Conservation (phyloP, 2,329 filamentous ascomycete genomes). For the Arthrobotrys musiformis region DNA sequence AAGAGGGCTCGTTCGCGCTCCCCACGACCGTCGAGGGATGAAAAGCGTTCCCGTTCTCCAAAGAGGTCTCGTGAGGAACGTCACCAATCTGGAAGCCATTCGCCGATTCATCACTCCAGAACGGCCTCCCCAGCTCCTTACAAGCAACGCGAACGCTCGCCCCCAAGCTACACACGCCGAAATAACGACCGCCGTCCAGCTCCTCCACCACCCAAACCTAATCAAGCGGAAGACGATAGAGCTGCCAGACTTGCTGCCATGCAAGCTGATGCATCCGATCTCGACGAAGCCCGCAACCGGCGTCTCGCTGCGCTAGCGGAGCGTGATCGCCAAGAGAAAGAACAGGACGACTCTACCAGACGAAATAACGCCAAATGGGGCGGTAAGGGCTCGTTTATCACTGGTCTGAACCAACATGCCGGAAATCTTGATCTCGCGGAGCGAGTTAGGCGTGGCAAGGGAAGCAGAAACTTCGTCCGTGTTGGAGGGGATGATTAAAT, state of each 20-base stretch:
- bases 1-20: neutral
- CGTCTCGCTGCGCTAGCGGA: conserved; percentile 75
- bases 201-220: conserved; percentile 26
- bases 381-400: conserved; percentile 73
- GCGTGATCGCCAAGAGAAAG: conserved; percentile 72
- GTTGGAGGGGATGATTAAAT: conserved; percentile 49
- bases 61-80: conserved; percentile 34
- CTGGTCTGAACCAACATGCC: conserved; percentile 71
- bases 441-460: conserved; percentile 62
- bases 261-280: conserved; percentile 75
- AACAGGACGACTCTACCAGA: conserved; percentile 74
- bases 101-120: conserved; percentile 41
- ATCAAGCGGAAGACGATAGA: conserved; percentile 67
- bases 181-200: conserved; percentile 54
- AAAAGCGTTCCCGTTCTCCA: conserved; percentile 1
- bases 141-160: conserved; percentile 57
- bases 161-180: conserved; percentile 54
- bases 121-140: conserved; percentile 30
- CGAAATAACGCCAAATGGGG: conserved; percentile 71
- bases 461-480: conserved; percentile 48
- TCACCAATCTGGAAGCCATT: conserved; percentile 28
- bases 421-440: conserved; percentile 64
- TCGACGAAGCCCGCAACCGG: conserved; percentile 76
- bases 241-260: conserved; percentile 77
- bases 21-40: conserved; percentile 1